These are phyloP conservation scores for Aspergillus hortae DNA, from an alignment of 2,329 filamentous ascomycete species.

Conservation along the genomic window DNA sequence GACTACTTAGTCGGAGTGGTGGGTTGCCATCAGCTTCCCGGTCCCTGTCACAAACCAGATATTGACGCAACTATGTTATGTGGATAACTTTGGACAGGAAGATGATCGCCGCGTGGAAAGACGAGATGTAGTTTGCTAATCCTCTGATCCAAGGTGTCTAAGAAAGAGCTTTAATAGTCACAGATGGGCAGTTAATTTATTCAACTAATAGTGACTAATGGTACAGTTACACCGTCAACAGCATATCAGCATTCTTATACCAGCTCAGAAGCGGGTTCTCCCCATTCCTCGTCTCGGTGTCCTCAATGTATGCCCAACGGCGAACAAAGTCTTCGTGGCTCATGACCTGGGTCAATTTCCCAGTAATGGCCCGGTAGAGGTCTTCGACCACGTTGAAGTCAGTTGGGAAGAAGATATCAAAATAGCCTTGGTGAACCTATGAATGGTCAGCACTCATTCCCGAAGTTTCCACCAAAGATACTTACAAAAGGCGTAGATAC, in stretches of 20 bases:
- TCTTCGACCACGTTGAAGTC: conserved; percentile 89
- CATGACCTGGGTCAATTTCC: conserved; percentile 79
- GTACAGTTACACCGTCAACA: conserved; percentile 68
- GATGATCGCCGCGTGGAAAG: too few species aligned
- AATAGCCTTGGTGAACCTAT: conserved; percentile 95
- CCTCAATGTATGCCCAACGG: conserved; percentile 84
- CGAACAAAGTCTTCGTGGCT: conserved; percentile 88
- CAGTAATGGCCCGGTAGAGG: conserved; percentile 88
- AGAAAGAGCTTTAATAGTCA: too few species aligned
- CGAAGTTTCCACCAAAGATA: conserved; percentile 9
- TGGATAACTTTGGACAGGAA: too few species aligned
- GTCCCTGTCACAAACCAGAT: too few species aligned
- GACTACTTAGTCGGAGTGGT: too few species aligned
- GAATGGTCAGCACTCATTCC: conserved; percentile 3
- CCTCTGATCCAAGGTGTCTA: too few species aligned
- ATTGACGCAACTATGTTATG: too few species aligned
- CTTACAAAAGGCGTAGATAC: conserved; percentile 85
- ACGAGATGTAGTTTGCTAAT: too few species aligned
- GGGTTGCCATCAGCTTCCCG: too few species aligned
- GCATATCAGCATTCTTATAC: conserved; percentile 93
- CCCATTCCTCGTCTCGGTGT: conserved; percentile 82
- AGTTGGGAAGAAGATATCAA: conserved; percentile 97
- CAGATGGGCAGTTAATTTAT: neutral
- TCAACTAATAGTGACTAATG: neutral
- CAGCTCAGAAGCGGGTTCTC: conserved; percentile 90